phyloP scores from a whole-genome alignment of 2,329 filamentous ascomycete species.

The Fusarium stilboides region DNA sequence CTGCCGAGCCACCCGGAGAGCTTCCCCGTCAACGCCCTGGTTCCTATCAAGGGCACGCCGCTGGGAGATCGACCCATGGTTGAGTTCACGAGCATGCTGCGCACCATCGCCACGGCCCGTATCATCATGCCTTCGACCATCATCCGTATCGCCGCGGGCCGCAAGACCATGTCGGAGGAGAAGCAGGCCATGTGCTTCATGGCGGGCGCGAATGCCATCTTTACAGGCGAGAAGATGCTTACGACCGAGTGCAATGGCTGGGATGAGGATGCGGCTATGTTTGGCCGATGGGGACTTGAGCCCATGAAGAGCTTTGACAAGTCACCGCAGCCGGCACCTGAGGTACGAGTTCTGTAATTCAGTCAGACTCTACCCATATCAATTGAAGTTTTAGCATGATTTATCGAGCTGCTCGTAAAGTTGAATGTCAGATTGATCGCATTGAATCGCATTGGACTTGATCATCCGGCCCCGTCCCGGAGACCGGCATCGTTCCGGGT shows the following conservation, averaged over 20 bases:
- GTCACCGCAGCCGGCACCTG: conserved; percentile 47
- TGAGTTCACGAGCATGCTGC: conserved; percentile 82
- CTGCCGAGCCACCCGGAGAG: conserved; percentile 88
- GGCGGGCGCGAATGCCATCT: conserved; percentile 94
- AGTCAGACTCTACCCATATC: neutral
- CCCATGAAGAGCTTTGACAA: conserved; percentile 77
- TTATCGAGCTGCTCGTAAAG: conserved; percentile 1
- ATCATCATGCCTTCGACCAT: conserved; percentile 89
- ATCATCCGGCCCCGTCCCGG: conserved; percentile 18
- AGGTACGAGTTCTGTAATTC: conserved; percentile 47
- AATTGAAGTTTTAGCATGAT: conserved; percentile 5
- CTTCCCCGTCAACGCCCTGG: conserved; percentile 91
- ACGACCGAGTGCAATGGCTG: conserved; percentile 93
- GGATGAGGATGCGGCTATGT: conserved; percentile 90
- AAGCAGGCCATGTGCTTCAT: conserved; percentile 92
- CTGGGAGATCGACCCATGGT: conserved; percentile 82
- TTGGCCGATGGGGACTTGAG: conserved; percentile 83
- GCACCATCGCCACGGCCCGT: conserved; percentile 87
- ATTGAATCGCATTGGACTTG: neutral
- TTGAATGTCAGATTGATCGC: neutral
- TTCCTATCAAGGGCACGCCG: conserved; percentile 92
- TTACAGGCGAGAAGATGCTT: conserved; percentile 96
- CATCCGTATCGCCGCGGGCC: conserved; percentile 86
- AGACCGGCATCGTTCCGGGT: conserved; percentile 32
- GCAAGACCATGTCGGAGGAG: conserved; percentile 88